A percentile compares a stretch with the other conserved stretches of the same genome.
phyloP scores from a whole-genome alignment of 1,284 basidiomycete species.

The Leucoagaricus sp. region DNA sequence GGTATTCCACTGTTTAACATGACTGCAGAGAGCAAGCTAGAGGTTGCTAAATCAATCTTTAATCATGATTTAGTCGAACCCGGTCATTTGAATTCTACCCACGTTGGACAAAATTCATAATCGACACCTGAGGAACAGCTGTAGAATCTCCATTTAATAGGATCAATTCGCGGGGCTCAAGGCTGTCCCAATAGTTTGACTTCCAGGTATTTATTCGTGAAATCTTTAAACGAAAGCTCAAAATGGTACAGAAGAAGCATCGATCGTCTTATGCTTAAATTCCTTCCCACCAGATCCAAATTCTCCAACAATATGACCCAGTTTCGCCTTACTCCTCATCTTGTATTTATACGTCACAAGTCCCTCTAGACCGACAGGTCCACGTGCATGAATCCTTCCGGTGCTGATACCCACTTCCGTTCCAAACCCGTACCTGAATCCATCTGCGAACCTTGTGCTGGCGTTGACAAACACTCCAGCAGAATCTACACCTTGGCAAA shows the following conservation, averaged over 20 bases:
- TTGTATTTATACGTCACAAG: constrained; percentile 95
- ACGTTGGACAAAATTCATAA: too few species aligned
- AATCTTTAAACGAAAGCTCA: constrained; percentile 20
- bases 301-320: constrained; percentile 81
- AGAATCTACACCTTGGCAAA: constrained; percentile 87
- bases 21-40: not conserved
- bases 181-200: too few species aligned
- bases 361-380: constrained; percentile 95
- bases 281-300: constrained; percentile 78
- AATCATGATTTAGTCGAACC: too few species aligned
- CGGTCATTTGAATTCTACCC: too few species aligned
- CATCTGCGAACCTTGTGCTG: constrained; percentile 95
- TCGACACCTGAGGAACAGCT: too few species aligned
- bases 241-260: constrained; percentile 50
- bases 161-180: too few species aligned
- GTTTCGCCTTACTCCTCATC: constrained; percentile 69
- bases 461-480: constrained; percentile 96
- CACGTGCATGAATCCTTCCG: constrained; percentile 94
- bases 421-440: constrained; percentile 96
- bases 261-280: constrained; percentile 72
- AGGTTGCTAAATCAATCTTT: too few species aligned
- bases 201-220: too few species aligned
- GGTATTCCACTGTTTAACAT: not conserved
- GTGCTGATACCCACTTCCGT: constrained; percentile 99
- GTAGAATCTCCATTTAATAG: too few species aligned